Evolutionary conservation across 176 grass and related monocot genomes (phyloP).

Genomic region (Zea mays): Zm-B73-REFERENCE-NAM-5.0 NC_050098.1:170525501-170526000

Average conservation of each 20-base stretch:
- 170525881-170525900: constrained; percentile 30
- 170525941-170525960: neutral
- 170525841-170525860: neutral
- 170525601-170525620: neutral
- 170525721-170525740: neutral
- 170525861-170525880: neutral
- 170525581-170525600: constrained; percentile 31
- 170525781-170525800: constrained; percentile 26
- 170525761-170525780: constrained; percentile 18
- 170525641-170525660: neutral
- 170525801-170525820: neutral
- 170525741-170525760: constrained; percentile 13
- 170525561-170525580: constrained; percentile 22
- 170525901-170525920: constrained; percentile 30
- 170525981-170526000: constrained; percentile 7
- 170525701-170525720: constrained; percentile 7
- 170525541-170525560: neutral
- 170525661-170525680: neutral
- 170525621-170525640: constrained; percentile 25
- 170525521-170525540: neutral
- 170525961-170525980: neutral
- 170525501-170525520: neutral
- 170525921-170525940: neutral
- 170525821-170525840: constrained; percentile 20
- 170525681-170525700: constrained; percentile 28